Base-by-base conservation (phyloP, 2,329 filamentous ascomycete species). In the Xylariaceae sp. region DNA sequence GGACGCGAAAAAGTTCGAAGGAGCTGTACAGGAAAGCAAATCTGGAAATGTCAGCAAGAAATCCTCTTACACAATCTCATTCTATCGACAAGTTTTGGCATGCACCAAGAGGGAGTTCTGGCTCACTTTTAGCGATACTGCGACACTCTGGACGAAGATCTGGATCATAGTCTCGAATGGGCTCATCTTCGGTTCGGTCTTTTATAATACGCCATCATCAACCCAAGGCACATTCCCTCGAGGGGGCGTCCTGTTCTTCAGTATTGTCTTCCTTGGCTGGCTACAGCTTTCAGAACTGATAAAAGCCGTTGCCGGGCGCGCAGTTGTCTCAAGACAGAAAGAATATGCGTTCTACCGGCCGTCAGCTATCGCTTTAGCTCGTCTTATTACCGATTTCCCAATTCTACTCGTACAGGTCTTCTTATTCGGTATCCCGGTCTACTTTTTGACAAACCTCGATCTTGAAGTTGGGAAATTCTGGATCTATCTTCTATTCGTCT, bases 221-320 rank as follows among this genome's bases (percentile, higher is more conserved):
- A 87, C 85, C 0, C 64, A 64, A 1, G 84, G 82, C 44, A 83
- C 86, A 62, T 90, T 83, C 64, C 61, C 69, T 3, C 68, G 73
- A 0, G 71, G 73, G 19, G 72, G 75, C 14, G 61, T 68, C 1
- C 54, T 74, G 14, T 78, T 78, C 61, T 76, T 77, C 50, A 62
- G 74, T 2, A 65, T 78, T 4, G 48, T 82, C n/a, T 78, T 81
- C 55, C 68, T 75, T 38, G 67, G 71, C 0, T 65, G 86, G 80
- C 73, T 93, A 5, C 86, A 91, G 49, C 69, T 94, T 38, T 80
- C 83, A 0, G 88, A 94, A 63, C 73, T 91, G 43, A 88, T 87
- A 76, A 85, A 84, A 52, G 86, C 86, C 36, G 83, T 92, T 7
- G 78, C 79, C 40, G 84, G 87, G 5, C 76, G 88, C 44, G 74